These are phyloP conservation scores for Podospora pseudoanserina DNA, from an alignment of 495 filamentous ascomycete genomes.

Conservation along the genomic window DNA sequence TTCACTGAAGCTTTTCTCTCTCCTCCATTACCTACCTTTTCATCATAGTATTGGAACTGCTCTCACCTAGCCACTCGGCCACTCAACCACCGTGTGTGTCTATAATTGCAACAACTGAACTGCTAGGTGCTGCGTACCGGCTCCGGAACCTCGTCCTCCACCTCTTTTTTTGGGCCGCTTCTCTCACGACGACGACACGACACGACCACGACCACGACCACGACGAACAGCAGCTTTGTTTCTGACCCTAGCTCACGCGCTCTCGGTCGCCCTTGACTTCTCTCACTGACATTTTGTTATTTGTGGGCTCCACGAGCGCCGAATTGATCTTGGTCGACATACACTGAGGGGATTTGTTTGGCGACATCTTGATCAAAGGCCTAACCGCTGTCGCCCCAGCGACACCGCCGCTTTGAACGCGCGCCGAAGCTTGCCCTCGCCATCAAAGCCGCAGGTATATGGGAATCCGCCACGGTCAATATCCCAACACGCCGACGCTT, in stretches of 20 bases:
- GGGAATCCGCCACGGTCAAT: background rate
- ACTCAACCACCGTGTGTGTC: no score
- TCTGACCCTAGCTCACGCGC: background rate
- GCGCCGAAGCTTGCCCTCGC: background rate
- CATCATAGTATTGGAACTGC: no score
- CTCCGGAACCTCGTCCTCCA: slow-evolving; percentile 4
- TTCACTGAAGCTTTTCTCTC: no score
- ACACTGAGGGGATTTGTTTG: background rate
- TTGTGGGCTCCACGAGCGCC: background rate
- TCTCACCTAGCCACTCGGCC: no score
- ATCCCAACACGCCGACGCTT: background rate
- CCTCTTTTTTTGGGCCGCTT: slow-evolving; percentile 4
- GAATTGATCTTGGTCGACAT: background rate
- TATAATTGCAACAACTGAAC: no score
- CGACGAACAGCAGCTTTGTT: background rate
- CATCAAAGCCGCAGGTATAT: background rate
- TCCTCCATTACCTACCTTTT: no score
- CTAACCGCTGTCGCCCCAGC: background rate
- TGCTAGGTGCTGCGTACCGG: background rate
- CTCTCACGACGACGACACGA: no score
- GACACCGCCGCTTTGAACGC: background rate
- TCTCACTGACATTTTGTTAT: background rate
- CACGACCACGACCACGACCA: background rate
- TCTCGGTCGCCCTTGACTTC: background rate
- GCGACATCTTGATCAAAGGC: background rate